phyloP scores from a whole-genome alignment of 192 early-diverging fungal species.

The Phycomyces nitens region DNA sequence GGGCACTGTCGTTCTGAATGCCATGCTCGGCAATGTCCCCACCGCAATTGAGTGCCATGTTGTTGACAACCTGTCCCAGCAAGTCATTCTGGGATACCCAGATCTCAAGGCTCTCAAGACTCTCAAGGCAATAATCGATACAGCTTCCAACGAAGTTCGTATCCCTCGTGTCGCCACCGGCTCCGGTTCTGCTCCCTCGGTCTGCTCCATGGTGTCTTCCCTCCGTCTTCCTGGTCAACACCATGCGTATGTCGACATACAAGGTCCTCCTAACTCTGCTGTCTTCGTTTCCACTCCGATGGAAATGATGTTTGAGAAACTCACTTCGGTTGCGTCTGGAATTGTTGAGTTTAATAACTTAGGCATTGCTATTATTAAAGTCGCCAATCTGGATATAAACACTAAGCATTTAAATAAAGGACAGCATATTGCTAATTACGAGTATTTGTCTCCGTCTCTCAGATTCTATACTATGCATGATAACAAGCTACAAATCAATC shows the following conservation, averaged over 20 bases:
- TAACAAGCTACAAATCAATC: not conserved
- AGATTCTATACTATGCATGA: not conserved
- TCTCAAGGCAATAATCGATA: not conserved
- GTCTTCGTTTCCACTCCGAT: not conserved
- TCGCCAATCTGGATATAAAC: not conserved
- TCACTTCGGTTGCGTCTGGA: not conserved
- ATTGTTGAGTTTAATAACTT: not conserved
- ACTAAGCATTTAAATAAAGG: not conserved
- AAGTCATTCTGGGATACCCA: not conserved
- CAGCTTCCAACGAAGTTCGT: not conserved
- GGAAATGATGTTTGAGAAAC: slow-evolving; percentile 1
- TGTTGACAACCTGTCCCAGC: not conserved
- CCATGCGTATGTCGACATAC: not conserved
- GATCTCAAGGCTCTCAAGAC: not conserved
- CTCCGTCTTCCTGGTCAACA: not conserved
- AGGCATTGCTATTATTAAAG: not conserved
- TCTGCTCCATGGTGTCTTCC: not conserved
- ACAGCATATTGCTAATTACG: not conserved
- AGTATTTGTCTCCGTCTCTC: not conserved
- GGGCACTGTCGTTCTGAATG: not conserved
- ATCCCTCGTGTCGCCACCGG: not conserved
- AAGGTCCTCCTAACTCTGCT: not conserved
- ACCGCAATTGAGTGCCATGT: not conserved
- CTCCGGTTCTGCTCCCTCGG: not conserved
- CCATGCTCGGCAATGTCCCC: not conserved